Evolutionary conservation across 176 grass and related monocot species (phyloP).

Genomic region (Musa beccarii): DNA sequence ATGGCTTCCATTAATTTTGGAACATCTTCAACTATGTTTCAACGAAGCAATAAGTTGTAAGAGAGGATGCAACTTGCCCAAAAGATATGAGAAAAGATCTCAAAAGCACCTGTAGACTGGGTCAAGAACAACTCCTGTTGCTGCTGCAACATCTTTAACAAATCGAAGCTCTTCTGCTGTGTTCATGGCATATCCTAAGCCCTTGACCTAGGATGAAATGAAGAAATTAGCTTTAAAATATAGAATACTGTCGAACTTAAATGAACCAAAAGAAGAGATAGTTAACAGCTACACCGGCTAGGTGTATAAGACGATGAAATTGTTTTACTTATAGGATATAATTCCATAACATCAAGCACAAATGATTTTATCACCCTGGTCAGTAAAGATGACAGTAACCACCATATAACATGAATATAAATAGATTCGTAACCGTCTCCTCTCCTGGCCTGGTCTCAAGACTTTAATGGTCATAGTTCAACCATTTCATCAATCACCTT

Average conservation of each 20-base stretch:
- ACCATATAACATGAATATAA: too few relatives aligned
- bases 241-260: background rate
- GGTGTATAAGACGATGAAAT: background rate
- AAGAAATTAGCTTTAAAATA: background rate
- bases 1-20: too few relatives aligned
- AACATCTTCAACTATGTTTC: too few relatives aligned
- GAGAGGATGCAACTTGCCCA: background rate
- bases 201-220: slow-evolving; percentile 60
- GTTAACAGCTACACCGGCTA: background rate
- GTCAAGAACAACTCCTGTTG: slow-evolving; percentile 84
- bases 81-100: background rate
- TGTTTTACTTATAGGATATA: background rate
- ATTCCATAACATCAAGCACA: background rate
- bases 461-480: too few relatives aligned
- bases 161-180: slow-evolving; percentile 84
- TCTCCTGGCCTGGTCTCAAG: too few relatives aligned
- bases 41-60: background rate
- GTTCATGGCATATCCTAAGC: slow-evolving; percentile 95
- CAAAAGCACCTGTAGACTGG: slow-evolving; percentile 82
- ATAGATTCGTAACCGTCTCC: too few relatives aligned
- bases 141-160: slow-evolving; percentile 74
- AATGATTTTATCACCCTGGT: background rate
- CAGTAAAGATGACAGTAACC: too few relatives aligned
- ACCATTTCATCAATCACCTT: too few relatives aligned
- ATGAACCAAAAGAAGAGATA: slow-evolving; percentile 4